These are phyloP conservation scores for Penstemon barbatus DNA, from an alignment of 257 asterid species.

Conservation along the genomic window DNA sequence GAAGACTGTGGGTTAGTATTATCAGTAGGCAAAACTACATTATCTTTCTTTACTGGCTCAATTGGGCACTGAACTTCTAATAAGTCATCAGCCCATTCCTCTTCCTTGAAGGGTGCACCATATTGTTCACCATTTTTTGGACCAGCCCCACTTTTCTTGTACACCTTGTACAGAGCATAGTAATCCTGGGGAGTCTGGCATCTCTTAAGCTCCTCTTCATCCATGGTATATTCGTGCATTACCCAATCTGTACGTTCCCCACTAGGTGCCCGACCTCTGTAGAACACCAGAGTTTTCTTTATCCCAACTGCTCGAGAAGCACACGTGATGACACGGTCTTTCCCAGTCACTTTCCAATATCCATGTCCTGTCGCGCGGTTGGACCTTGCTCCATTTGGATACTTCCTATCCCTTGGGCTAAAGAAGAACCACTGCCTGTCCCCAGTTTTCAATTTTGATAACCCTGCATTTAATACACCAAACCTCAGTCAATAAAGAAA, in stretches of 20 bases:
- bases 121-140: slow-evolving; percentile 94
- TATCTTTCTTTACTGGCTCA: slow-evolving; percentile 27
- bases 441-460: slow-evolving; percentile 73
- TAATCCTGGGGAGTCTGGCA: slow-evolving; percentile 64
- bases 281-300: slow-evolving; percentile 95
- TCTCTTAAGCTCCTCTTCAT: slow-evolving; percentile 53
- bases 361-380: slow-evolving; percentile 90
- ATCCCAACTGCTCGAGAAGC: slow-evolving; percentile 62
- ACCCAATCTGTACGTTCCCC: slow-evolving; percentile 95
- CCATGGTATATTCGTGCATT: slow-evolving; percentile 92
- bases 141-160: slow-evolving; percentile 94
- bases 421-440: slow-evolving; percentile 96
- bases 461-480: slow-evolving; percentile 34
- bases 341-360: slow-evolving; percentile 97
- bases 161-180: slow-evolving; percentile 74
- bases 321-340: slow-evolving; percentile 75
- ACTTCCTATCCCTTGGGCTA: slow-evolving; percentile 82
- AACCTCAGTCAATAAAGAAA: not conserved
- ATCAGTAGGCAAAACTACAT: slow-evolving; percentile 28
- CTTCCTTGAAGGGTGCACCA: slow-evolving; percentile 89
- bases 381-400: slow-evolving; percentile 81
- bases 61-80: slow-evolving; percentile 28
- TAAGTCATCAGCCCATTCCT: slow-evolving; percentile 80
- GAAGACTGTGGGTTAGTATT: slow-evolving; percentile 29
- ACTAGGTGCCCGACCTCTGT: slow-evolving; percentile 90